Percentiles rank a stretch among this genome's conserved stretches.
These are phyloP conservation scores for Akanthomyces lecanii DNA, from an alignment of 2,329 filamentous ascomycete species.

Conservation along the genomic window DNA sequence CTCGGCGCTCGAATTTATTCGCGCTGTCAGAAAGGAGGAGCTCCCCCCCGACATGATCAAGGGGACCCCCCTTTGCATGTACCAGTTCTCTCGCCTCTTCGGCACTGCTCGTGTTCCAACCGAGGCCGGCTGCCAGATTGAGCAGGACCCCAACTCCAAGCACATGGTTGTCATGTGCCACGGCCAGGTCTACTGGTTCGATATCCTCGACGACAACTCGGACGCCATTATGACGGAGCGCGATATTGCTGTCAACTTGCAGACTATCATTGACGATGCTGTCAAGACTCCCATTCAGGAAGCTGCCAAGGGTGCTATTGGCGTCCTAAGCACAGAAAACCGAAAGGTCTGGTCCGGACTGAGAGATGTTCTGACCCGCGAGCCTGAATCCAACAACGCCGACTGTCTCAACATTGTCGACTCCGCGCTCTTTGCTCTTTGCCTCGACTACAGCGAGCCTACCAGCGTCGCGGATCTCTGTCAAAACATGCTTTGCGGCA, in stretches of 20 bases:
- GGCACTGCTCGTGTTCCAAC: slow-evolving; percentile 93
- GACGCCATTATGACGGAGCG: slow-evolving; percentile 97
- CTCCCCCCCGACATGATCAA: slow-evolving; percentile 82
- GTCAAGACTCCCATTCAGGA: slow-evolving; percentile 86
- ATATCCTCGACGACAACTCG: slow-evolving; percentile 89
- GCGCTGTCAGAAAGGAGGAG: slow-evolving; percentile 89
- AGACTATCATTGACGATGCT: slow-evolving; percentile 89
- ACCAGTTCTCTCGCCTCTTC: slow-evolving; percentile 93
- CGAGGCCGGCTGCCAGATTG: slow-evolving; percentile 91
- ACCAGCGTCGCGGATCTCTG: slow-evolving; percentile 77
- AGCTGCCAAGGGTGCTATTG: slow-evolving; percentile 89
- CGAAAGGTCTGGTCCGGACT: slow-evolving; percentile 93
- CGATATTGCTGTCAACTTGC: slow-evolving; percentile 84
- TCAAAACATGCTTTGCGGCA: slow-evolving; percentile 97
- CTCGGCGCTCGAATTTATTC: slow-evolving; percentile 86
- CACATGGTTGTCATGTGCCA: slow-evolving; percentile 91
- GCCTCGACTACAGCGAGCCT: slow-evolving; percentile 88
- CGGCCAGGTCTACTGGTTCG: slow-evolving; percentile 98
- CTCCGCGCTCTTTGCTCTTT: slow-evolving; percentile 86
- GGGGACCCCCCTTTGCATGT: slow-evolving; percentile 90
- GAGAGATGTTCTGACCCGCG: slow-evolving; percentile 79
- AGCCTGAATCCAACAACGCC: slow-evolving; percentile 87
- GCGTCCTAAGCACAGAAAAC: slow-evolving; percentile 93
- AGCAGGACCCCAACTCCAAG: slow-evolving; percentile 87
- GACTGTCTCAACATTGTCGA: slow-evolving; percentile 96